Evolutionary conservation across 345 rosid species (phyloP).

Genomic region (Pseudoturritis turrita): DNA sequence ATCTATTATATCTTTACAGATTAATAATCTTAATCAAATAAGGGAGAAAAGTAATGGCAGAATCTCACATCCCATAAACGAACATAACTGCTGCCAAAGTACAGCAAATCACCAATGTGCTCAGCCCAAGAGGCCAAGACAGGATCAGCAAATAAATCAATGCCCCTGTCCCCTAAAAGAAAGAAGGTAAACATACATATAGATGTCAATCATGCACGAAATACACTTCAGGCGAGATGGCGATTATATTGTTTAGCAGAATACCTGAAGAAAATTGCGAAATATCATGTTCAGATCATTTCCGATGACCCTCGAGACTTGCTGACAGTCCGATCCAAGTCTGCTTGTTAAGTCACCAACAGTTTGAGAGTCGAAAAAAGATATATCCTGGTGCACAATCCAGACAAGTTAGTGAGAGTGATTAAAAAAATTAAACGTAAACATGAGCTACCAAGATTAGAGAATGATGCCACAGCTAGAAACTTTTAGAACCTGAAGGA

Average conservation of each 20-base stretch:
- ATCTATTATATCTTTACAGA: background rate
- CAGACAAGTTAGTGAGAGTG: constrained; percentile 4
- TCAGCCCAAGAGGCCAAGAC: constrained; percentile 83
- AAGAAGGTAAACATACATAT: constrained; percentile 29
- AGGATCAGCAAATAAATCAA: constrained; percentile 73
- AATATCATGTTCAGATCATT: constrained; percentile 84
- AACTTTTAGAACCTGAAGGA: constrained; percentile 60
- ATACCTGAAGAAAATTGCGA: constrained; percentile 90
- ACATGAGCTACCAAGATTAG: constrained; percentile 6
- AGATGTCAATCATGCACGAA: constrained; percentile 5
- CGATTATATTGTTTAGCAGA: background rate
- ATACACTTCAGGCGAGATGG: background rate
- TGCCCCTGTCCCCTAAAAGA: constrained; percentile 77
- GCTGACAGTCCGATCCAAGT: constrained; percentile 98
- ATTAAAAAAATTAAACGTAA: background rate
- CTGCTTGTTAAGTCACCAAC: constrained; percentile 98
- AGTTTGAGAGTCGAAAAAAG: constrained; percentile 90
- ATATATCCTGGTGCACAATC: constrained; percentile 59
- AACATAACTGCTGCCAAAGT: constrained; percentile 71
- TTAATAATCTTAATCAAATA: constrained; percentile 6
- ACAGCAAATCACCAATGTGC: constrained; percentile 72
- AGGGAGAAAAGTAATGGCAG: background rate
- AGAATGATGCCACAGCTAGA: background rate
- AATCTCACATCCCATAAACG: constrained; percentile 76
- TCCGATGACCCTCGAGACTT: constrained; percentile 92